These are phyloP conservation scores for Trichoderma simmonsii DNA, from an alignment of 2,329 filamentous ascomycete species.

Conservation along the genomic window DNA sequence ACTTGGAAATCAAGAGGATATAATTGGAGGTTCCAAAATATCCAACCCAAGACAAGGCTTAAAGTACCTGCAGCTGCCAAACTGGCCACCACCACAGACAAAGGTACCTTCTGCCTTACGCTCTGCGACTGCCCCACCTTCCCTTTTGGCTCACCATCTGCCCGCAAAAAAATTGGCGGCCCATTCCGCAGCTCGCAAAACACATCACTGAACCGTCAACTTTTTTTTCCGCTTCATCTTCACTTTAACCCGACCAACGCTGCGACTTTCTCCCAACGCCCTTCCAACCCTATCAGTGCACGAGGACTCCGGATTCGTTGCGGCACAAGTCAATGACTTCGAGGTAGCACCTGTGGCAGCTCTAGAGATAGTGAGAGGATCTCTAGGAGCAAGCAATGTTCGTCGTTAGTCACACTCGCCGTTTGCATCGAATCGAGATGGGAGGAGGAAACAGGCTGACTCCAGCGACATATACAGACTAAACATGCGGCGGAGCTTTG, in stretches of 20 bases:
- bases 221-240: slow-evolving; percentile 1
- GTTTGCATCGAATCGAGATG: not conserved
- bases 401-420: slow-evolving; percentile 44
- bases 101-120: not conserved
- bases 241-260: not conserved
- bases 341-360: slow-evolving; percentile 68
- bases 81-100: not conserved
- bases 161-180: slow-evolving; percentile 23
- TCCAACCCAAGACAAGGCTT: slow-evolving; percentile 29
- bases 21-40: not conserved
- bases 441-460: slow-evolving; percentile 16
- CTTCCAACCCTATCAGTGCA: not conserved
- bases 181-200: slow-evolving; percentile 10
- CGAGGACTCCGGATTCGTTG: not conserved
- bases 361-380: slow-evolving; percentile 77
- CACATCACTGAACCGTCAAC: slow-evolving; percentile 8
- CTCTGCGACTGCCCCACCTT: slow-evolving; percentile 19
- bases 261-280: not conserved
- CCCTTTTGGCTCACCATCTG: slow-evolving; percentile 17
- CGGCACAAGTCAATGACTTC: slow-evolving; percentile 50
- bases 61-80: slow-evolving; percentile 9
- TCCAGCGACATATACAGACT: slow-evolving; percentile 44
- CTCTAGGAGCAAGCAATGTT: slow-evolving; percentile 67
- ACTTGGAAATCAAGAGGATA: not conserved
- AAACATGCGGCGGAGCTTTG: slow-evolving; percentile 84